Evolutionary conservation across 768 basidiomycete species (phyloP).

Genomic region (Lentinus brumalis): DNA sequence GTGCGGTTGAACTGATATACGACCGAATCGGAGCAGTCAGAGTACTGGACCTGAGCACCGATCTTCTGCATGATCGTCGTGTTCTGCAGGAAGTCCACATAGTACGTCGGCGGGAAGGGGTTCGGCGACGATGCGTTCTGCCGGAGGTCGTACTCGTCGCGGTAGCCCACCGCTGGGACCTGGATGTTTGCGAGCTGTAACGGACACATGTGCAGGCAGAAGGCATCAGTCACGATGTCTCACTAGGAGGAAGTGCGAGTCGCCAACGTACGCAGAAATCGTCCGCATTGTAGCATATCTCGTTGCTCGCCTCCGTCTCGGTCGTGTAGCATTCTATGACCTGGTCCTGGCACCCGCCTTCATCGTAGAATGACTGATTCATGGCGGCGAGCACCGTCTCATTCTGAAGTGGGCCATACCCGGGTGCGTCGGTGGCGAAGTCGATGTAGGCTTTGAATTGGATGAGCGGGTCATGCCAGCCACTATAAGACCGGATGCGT

Average conservation of each 20-base stretch:
- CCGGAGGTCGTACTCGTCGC: slow-evolving; percentile 58
- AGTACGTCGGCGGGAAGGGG: slow-evolving; percentile 58
- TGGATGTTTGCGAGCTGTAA: slow-evolving; percentile 49
- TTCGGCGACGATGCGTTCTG: slow-evolving; percentile 49
- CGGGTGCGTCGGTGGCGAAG: slow-evolving; percentile 63
- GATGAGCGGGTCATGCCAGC: slow-evolving; percentile 66
- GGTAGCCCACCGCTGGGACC: slow-evolving; percentile 50
- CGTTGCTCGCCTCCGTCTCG: slow-evolving; percentile 45
- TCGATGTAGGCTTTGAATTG: slow-evolving; percentile 62
- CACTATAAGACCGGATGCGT: no score
- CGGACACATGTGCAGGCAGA: not conserved
- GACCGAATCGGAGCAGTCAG: slow-evolving; percentile 49
- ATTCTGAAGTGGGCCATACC: slow-evolving; percentile 62
- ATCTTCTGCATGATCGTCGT: slow-evolving; percentile 44
- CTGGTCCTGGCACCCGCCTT: slow-evolving; percentile 55
- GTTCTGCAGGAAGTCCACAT: slow-evolving; percentile 47
- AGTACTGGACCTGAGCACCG: slow-evolving; percentile 50
- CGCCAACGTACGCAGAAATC: slow-evolving; percentile 52
- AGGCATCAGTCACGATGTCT: not conserved
- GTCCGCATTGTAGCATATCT: slow-evolving; percentile 52
- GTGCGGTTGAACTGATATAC: slow-evolving; percentile 47
- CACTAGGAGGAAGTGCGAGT: not conserved
- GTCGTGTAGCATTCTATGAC: slow-evolving; percentile 58
- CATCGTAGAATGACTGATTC: slow-evolving; percentile 47
- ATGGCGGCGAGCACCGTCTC: slow-evolving; percentile 46